Evolutionary conservation across 441 rosid genomes (phyloP).

Genomic region (Omphalea diandra): DNA sequence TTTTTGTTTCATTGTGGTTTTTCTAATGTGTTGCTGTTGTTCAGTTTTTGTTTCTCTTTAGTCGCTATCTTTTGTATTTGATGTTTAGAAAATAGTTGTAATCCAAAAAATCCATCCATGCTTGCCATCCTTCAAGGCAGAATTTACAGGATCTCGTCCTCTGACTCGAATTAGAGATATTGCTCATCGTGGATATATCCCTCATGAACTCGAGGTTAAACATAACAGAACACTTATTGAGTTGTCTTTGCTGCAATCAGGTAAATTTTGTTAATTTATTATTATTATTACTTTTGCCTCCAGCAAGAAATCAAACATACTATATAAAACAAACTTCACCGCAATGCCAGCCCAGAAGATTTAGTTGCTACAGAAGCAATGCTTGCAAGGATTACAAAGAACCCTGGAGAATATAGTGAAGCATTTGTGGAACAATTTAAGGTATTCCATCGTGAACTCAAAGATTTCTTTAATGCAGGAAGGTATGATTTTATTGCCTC

Average conservation of each 20-base stretch:
- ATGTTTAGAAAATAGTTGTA: conserved; percentile 76
- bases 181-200: conserved; percentile 90
- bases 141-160: conserved; percentile 97
- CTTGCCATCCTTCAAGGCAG: conserved; percentile 97
- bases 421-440: conserved; percentile 92
- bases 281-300: conserved; percentile 28
- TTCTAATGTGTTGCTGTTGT: not conserved
- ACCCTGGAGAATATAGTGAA: conserved; percentile 80
- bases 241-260: conserved; percentile 20
- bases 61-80: conserved; percentile 21
- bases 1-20: not conserved
- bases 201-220: conserved; percentile 97
- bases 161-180: conserved; percentile 97
- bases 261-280: conserved; percentile 13
- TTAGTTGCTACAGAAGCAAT: conserved; percentile 94
- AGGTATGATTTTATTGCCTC: conserved; percentile 49
- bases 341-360: conserved; percentile 98
- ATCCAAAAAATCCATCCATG: conserved; percentile 94
- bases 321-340: conserved; percentile 97
- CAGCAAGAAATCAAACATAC: conserved; percentile 99
- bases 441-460: conserved; percentile 85
- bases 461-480: conserved; percentile 99
- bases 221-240: conserved; percentile 16
- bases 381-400: conserved; percentile 84
- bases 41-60: conserved; percentile 22